These are phyloP conservation scores for Xerocomellus chrysenteron DNA, from an alignment of 768 basidiomycete genomes.

Conservation along the genomic window DNA sequence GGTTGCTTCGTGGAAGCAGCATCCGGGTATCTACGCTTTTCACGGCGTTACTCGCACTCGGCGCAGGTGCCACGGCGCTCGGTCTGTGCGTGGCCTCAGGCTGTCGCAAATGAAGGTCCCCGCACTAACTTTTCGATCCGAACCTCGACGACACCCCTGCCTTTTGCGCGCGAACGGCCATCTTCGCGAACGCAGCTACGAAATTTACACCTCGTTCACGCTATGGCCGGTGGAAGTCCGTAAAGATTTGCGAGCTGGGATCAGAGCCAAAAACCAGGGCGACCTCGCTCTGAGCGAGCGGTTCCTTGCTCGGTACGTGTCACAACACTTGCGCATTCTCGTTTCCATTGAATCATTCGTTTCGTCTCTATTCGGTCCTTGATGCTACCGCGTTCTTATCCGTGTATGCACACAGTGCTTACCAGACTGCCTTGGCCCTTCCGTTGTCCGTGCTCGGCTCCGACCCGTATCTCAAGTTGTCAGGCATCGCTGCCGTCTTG, in stretches of 20 bases:
- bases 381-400: background rate
- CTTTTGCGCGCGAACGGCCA: background rate
- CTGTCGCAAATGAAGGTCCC: background rate
- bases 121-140: background rate
- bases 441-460: constrained; percentile 36
- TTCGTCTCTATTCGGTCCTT: background rate
- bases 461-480: constrained; percentile 61
- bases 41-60: constrained; percentile 35
- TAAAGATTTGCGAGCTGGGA: constrained; percentile 60
- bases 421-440: constrained; percentile 49
- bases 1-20: constrained; percentile 12
- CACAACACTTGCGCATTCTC: too few relatives aligned
- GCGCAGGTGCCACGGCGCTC: constrained; percentile 41
- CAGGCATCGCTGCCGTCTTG: constrained; percentile 63
- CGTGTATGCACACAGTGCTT: constrained; percentile 42
- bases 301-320: constrained; percentile 52
- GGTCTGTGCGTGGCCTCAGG: constrained; percentile 39
- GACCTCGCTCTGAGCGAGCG: constrained; percentile 51
- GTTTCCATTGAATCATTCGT: background rate
- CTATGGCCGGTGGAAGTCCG: constrained; percentile 69
- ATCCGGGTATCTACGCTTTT: constrained; percentile 43
- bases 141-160: background rate
- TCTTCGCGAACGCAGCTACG: constrained; percentile 39
- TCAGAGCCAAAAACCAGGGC: constrained; percentile 59
- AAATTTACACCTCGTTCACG: constrained; percentile 55